Evolutionary conservation across 495 filamentous ascomycete species (phyloP), one percentile per base, ranked within the genome.

Genomic region (Penicillium waksmanii): DNA sequence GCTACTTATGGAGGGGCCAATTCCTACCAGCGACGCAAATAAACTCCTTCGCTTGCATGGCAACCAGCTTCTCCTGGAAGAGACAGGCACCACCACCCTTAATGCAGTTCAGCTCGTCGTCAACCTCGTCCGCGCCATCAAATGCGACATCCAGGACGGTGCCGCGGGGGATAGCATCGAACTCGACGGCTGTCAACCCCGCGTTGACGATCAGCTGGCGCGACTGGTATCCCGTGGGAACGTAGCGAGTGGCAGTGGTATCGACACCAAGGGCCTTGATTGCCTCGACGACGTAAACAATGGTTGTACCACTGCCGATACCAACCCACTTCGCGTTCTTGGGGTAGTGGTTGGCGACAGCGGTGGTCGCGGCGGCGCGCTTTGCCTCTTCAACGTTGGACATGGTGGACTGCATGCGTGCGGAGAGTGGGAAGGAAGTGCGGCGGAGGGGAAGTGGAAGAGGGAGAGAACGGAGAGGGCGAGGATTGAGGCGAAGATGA

Each of bases 61-160:
- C 93, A 13, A 98, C 94, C 21, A 98, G 79, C 79, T 98, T 98
- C 80, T 98, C 95, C 76, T 98, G 96, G 82, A 96, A 97, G 58
- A 97, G 76, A 74, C 96, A 98, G 27, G 93, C 95, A 46, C 95
- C 95, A 15, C 95, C 95, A 47, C 95, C 95, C 78, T 98, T 98
- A 76, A 98, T 97, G 69, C 92, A 91, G 75, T 98, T 98, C 53
- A 98, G 74, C 40, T 93, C 90, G 21, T 91, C 90, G 72, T 98
- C 95, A 27, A 98, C 92, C 79, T 98, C 95, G 72, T 98, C 95
- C 21, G 95, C 96, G 38, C 95, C 94, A 74, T 97, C 94, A 66
- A 98, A 98, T 33, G 87, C 87, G 31, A 98, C 87, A 67, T 96
- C 93, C 52, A 95, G 80, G 15, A 79, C 66, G 17, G 75, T 82